Percentiles rank a stretch among this genome's conserved stretches.
Evolutionary conservation across 805 yeast genomes (phyloP).

Genomic region (Cyberlindnera americana): DNA sequence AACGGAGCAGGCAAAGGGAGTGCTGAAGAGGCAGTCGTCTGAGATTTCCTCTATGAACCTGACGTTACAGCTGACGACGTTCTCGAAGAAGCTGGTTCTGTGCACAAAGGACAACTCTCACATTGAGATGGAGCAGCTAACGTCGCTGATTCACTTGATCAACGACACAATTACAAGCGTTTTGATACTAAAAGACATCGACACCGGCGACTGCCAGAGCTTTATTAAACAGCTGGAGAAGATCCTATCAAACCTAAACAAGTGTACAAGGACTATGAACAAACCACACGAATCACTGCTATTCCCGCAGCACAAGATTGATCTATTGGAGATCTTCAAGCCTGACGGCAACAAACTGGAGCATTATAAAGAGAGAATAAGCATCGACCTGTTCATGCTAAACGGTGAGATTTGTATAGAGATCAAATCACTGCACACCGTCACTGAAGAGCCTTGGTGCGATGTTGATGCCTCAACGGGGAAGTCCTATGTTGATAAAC

Average conservation of each 20-base stretch:
- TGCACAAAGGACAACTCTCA: slow-evolving; percentile 35
- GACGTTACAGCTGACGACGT: slow-evolving; percentile 33
- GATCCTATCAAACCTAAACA: slow-evolving; percentile 25
- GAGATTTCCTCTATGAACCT: slow-evolving; percentile 47
- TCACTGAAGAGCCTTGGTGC: slow-evolving; percentile 63
- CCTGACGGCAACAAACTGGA: slow-evolving; percentile 28
- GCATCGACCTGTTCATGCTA: slow-evolving; percentile 55
- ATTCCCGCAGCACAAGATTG: slow-evolving; percentile 53
- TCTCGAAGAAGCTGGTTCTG: slow-evolving; percentile 40
- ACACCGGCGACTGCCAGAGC: slow-evolving; percentile 7
- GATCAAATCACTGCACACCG: slow-evolving; percentile 44
- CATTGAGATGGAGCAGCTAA: slow-evolving; percentile 38
- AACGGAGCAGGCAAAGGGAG: slow-evolving; percentile 57
- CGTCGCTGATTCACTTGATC: slow-evolving; percentile 32
- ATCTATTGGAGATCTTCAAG: slow-evolving; percentile 36
- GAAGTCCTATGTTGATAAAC: slow-evolving; percentile 53
- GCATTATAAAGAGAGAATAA: slow-evolving; percentile 34
- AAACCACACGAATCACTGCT: slow-evolving; percentile 52
- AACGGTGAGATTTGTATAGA: slow-evolving; percentile 65
- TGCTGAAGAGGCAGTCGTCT: slow-evolving; percentile 52
- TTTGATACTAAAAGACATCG: slow-evolving; percentile 36
- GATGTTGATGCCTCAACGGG: slow-evolving; percentile 42
- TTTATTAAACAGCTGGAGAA: slow-evolving; percentile 20
- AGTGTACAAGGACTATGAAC: slow-evolving; percentile 36
- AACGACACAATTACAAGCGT: slow-evolving; percentile 20